These are phyloP conservation scores for Xylaria sp. DNA, from an alignment of 2,329 filamentous ascomycete genomes.

Conservation along the genomic window DNA sequence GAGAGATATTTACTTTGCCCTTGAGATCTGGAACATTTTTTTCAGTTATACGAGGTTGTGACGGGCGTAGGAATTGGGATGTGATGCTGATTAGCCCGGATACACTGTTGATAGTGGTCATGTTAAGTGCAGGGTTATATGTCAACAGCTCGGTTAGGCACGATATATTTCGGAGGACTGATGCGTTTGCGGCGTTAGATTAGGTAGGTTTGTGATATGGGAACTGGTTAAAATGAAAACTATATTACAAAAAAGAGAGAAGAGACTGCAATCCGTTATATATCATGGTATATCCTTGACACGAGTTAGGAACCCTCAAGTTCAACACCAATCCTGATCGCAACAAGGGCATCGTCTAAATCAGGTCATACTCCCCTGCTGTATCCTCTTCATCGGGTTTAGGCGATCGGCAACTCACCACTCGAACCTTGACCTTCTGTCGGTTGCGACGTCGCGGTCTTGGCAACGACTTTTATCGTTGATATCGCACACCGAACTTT, in stretches of 20 bases:
- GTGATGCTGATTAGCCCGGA: constrained; percentile 17
- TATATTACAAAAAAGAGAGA: too few relatives aligned
- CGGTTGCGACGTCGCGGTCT: constrained; percentile 13
- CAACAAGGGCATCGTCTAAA: constrained; percentile 7
- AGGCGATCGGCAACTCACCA: constrained; percentile 5
- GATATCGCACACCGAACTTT: constrained; percentile 14
- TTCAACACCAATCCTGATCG: not conserved
- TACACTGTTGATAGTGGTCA: constrained; percentile 13
- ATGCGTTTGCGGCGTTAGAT: not conserved
- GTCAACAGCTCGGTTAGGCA: not conserved
- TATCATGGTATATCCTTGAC: not conserved
- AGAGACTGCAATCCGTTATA: constrained; percentile 1
- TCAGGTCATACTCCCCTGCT: not conserved
- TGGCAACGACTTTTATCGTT: constrained; percentile 4
- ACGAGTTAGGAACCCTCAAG: not conserved
- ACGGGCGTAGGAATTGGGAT: constrained; percentile 25
- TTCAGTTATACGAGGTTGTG: constrained; percentile 24
- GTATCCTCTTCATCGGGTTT: constrained; percentile 15
- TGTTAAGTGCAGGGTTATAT: constrained; percentile 11
- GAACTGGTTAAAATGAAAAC: not conserved
- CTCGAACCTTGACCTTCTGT: not conserved
- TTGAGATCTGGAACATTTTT: constrained; percentile 31
- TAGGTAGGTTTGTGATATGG: not conserved
- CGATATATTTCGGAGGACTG: not conserved
- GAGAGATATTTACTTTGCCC: constrained; percentile 31